A percentile compares a stretch with the other conserved stretches of the same genome.
These are phyloP conservation scores for Cercospora beticola DNA, from an alignment of 2,329 filamentous ascomycete genomes.

Conservation along the genomic window DNA sequence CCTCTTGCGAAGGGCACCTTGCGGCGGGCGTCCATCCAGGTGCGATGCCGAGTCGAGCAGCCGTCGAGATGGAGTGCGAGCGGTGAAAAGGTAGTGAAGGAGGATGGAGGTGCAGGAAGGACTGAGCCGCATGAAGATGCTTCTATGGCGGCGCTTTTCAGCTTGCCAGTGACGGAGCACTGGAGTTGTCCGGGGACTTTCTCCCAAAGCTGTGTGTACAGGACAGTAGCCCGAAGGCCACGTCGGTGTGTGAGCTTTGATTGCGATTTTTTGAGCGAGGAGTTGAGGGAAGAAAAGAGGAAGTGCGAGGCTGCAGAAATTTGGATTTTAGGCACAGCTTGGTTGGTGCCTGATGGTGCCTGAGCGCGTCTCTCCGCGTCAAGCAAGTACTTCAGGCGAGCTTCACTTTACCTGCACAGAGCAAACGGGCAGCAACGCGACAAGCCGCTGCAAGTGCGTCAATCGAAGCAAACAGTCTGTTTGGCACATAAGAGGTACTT, in stretches of 20 bases:
- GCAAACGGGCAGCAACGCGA: background rate
- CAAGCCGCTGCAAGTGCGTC: background rate
- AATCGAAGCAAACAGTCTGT: background rate
- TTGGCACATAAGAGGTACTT: background rate
- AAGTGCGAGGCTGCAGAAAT: constrained; percentile 18
- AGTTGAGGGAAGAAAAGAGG: constrained; percentile 57
- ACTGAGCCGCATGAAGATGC: constrained; percentile 75
- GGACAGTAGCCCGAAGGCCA: constrained; percentile 40
- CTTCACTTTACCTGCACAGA: background rate
- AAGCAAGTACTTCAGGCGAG: constrained; percentile 4
- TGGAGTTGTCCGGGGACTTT: constrained; percentile 97
- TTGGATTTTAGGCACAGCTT: constrained; percentile 49
- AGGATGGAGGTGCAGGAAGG: constrained; percentile 55
- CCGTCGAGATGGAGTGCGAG: constrained; percentile 48
- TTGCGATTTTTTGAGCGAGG: constrained; percentile 99
- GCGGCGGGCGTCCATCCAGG: constrained; percentile 45
- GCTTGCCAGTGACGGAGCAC: constrained; percentile 57
- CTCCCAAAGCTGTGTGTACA: constrained; percentile 81
- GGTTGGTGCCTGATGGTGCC: constrained; percentile 7
- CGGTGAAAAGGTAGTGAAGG: constrained; percentile 52
- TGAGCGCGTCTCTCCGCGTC: constrained; percentile 5
- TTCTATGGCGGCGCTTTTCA: constrained; percentile 99
- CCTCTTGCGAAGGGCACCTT: constrained; percentile 24
- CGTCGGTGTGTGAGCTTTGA: constrained; percentile 95
- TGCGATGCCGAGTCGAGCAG: constrained; percentile 39